Percentiles rank a stretch among this genome's conserved stretches.
Conservation (phyloP, 2,329 filamentous ascomycete genomes). For the Ramularia endophylla region DNA sequence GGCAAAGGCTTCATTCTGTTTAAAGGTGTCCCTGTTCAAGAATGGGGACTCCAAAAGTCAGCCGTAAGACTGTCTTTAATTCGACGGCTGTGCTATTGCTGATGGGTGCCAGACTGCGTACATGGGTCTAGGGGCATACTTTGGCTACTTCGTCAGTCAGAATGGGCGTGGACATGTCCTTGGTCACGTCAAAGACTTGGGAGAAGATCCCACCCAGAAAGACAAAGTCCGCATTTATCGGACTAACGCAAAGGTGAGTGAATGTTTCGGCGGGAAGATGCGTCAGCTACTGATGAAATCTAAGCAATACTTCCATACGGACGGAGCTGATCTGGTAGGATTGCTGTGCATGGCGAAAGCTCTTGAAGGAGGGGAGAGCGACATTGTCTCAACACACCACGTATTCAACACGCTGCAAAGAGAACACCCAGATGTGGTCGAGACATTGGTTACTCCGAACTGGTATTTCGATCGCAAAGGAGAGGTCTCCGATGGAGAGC, state of each 20-base stretch:
- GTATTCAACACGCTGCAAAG: conserved; percentile 75
- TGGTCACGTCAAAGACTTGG: conserved; percentile 83
- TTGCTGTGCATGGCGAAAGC: conserved; percentile 74
- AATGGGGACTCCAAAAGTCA: conserved; percentile 74
- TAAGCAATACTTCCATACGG: conserved; percentile 78
- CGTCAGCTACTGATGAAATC: too few species aligned
- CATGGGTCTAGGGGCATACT: conserved; percentile 74
- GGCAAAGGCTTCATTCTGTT: conserved; percentile 88
- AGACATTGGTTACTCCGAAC: conserved; percentile 66
- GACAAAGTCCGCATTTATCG: conserved; percentile 87
- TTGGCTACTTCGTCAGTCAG: conserved; percentile 83
- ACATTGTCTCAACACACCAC: conserved; percentile 70
- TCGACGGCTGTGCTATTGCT: too few species aligned
- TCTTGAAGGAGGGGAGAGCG: conserved; percentile 74
- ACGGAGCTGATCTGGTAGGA: conserved; percentile 77
- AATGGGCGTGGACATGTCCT: conserved; percentile 81
- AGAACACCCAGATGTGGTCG: conserved; percentile 71
- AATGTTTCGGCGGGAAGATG: too few species aligned
- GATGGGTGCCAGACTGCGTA: conserved; percentile 49
- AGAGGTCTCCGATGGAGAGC: conserved; percentile 67
- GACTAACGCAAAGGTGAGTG: conserved; percentile 49
- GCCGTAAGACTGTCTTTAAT: conserved; percentile 47
- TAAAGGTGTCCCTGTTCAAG: conserved; percentile 70
- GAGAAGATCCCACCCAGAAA: conserved; percentile 73
- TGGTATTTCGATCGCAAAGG: conserved; percentile 95